A percentile compares a stretch with the other conserved stretches of the same genome.
Conservation (phyloP, 495 filamentous ascomycete genomes). For the Aspergillus saccharolyticus region DNA sequence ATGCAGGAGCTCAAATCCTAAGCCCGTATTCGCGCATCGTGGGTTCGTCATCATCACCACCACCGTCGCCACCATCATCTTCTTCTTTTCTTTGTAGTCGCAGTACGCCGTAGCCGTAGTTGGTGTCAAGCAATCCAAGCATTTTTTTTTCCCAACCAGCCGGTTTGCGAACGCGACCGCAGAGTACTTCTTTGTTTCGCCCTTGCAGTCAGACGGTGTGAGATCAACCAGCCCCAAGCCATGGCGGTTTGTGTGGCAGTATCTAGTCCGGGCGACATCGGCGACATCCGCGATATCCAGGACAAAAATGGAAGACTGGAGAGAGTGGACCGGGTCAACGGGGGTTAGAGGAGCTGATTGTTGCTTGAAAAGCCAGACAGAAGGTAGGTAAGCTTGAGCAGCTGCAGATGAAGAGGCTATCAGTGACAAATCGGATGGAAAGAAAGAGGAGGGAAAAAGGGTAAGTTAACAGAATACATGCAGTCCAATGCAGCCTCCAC, state of each 20-base stretch:
- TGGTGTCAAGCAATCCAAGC: not conserved
- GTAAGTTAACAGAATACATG: slow-evolving; percentile 1
- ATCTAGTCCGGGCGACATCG: slow-evolving; percentile 13
- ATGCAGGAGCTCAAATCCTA: not conserved
- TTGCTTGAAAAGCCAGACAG: not conserved
- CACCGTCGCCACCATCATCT: too few species aligned
- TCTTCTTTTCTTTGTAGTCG: not conserved
- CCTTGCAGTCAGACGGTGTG: not conserved
- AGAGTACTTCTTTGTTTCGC: slow-evolving; percentile 3
- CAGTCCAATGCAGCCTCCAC: slow-evolving; percentile 13
- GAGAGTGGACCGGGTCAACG: not conserved
- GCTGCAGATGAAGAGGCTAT: not conserved
- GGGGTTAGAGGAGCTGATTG: not conserved
- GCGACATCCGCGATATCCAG: slow-evolving; percentile 19
- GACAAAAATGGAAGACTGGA: slow-evolving; percentile 10
- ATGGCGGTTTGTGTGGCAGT: slow-evolving; percentile 15
- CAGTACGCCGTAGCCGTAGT: too few species aligned
- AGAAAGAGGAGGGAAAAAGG: not conserved
- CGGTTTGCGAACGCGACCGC: not conserved
- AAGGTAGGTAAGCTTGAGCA: not conserved
- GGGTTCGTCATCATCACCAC: not conserved
- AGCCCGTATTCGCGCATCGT: not conserved
- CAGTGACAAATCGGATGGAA: slow-evolving; percentile 8
- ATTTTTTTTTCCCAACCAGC: not conserved
- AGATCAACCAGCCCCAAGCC: slow-evolving; percentile 7